Base-by-base conservation (phyloP, 2,329 filamentous ascomycete genomes). In the Epichloe sp. region DNA sequence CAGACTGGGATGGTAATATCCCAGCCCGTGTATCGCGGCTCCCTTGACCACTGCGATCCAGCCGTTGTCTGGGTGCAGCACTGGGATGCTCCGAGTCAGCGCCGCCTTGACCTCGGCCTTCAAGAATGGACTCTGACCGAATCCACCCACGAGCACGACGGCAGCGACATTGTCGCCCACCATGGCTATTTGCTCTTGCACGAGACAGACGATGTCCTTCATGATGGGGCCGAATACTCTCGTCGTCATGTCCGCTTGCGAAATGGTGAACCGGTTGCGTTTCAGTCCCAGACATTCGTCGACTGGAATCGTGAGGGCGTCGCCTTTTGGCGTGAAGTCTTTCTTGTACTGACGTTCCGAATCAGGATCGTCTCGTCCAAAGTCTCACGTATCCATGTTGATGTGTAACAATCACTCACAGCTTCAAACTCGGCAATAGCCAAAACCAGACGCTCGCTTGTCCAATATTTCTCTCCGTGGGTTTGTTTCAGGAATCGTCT, bases 191-290 rank as follows among this genome's bases (percentile, higher is more conserved):
- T 69, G 66, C 46, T 69, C 71, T 40, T 68, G 65, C 45, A 75
- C 67, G 4, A 71, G 65, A 2, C 67, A 66, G 3, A 68, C 60
- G n/a, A 70, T 64, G 19, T 71, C 62, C 64, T 63, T 77, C 65
- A 57, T 71, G 57, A 69, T 68, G 5, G 66, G 66, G 4, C 65
- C 64, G 51, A 68, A 67, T 12, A 69, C 65, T 78, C 58, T 71
- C 76, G 65, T 84, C 77, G 59, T 88, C 84, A 66, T 90, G 77
- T 42, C 62, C 80, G 84, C 49, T 64, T 78, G 61, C n/a, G 66
- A 50, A 56, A 68, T 61, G 2, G 62, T 65, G 50, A 55, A 60
- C 34, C 55, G 58, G 31, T 66, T 63, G 41, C 65, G 60, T 35
- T 55, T 59, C 17, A 68, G 47, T 3, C 65, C 64, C 35, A 69